Base-by-base conservation (phyloP, 1,139 yeast genomes). In the Pichia sp. region DNA sequence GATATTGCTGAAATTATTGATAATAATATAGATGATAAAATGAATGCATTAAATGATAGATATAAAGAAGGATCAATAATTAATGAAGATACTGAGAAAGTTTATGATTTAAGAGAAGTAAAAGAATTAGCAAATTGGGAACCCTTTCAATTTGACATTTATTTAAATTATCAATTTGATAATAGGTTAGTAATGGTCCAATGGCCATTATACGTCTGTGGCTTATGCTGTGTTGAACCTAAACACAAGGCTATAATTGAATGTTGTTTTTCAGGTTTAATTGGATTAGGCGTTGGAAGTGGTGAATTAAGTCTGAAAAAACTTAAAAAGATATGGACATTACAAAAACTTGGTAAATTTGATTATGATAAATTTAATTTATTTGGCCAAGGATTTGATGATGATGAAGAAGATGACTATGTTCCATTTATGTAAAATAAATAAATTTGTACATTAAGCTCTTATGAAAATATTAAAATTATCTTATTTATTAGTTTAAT, bases 331-430 rank as follows among this genome's bases (percentile, higher is more conserved):
- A 45, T 60, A 26, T 66, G 70, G 71, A 52, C 46, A 16, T 43
- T 74, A 52, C 74, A 75, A 63, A 75, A 73, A 55, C 65, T 70
- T 55, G 70, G 72, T 53, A 71, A 69, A 50, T 65, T 65, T 36
- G 76, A 73, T 45, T 59, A 61, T 48, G 72, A 71, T 11, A 64
- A 69, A 23, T 48, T 50, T 42, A 56, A 59, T 25, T 40, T 59
- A 29, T 56, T 59, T 41, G 46, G 44, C 4, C 28, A 35, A n/a
- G 46, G 39, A 4, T 42, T 32, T 40, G 35, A 35, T 35, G 48
- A 43, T 24, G 51, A 53, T 39, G 63, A 60, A 39, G 61, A 54
- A 11, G 55, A 55, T 42, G 66, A 63, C 43, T 59, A 61, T 22
- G 64, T 61, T 39, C 65, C 65, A 25, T 62, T 62, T 37, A 57